These are phyloP conservation scores for Dipodascopsis uninucleata DNA, from an alignment of 805 yeast genomes.

Conservation along the genomic window DNA sequence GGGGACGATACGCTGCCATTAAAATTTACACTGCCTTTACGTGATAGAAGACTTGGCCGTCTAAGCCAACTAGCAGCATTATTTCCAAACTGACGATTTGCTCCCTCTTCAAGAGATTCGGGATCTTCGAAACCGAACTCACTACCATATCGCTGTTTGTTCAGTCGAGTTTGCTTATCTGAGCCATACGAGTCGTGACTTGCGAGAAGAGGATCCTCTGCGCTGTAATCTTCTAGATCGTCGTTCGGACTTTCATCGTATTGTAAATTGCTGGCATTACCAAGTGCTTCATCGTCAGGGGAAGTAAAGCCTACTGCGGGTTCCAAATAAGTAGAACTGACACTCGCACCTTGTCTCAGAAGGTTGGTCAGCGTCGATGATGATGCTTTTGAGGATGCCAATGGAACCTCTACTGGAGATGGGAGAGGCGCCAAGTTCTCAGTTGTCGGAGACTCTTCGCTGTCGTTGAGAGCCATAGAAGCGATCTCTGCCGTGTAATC, in stretches of 20 bases:
- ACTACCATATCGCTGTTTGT: conserved; percentile 4
- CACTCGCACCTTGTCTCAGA: conserved; percentile 13
- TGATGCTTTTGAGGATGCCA: conserved; percentile 8
- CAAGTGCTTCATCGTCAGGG: background rate
- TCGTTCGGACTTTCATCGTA: background rate
- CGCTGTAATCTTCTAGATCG: background rate
- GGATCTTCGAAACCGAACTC: conserved; percentile 2
- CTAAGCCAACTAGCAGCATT: too few relatives aligned
- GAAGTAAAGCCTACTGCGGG: background rate
- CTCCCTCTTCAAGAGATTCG: too few relatives aligned
- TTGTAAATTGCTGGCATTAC: background rate
- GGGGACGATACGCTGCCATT: background rate
- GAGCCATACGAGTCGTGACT: background rate
- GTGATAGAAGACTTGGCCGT: too few relatives aligned
- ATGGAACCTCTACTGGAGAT: conserved; percentile 15
- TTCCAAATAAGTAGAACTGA: background rate
- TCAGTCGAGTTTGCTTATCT: conserved; percentile 2
- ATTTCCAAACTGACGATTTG: too few relatives aligned
- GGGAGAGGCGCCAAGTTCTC: conserved; percentile 5
- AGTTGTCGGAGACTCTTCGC: background rate
- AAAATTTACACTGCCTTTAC: background rate
- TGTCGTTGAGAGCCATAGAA: conserved; percentile 18
- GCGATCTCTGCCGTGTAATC: conserved; percentile 28
- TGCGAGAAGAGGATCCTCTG: too few relatives aligned
- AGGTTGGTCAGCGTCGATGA: conserved; percentile 14